A percentile compares a stretch with the other conserved stretches of the same genome.
phyloP scores from a whole-genome alignment of 352 stramenopile species.

The Plasmopara muralis region DNA sequence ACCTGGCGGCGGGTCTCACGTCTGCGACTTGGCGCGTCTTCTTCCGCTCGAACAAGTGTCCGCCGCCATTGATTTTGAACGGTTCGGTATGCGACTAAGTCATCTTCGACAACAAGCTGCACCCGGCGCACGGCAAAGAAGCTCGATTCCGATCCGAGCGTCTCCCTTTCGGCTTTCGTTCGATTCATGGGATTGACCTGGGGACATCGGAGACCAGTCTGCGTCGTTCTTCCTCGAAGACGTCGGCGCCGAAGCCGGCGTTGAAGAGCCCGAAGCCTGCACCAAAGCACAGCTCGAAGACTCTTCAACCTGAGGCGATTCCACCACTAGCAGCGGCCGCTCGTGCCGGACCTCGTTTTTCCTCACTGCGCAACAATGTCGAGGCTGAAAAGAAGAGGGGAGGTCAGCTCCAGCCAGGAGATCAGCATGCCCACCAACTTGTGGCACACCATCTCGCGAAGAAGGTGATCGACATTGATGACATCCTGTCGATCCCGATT shows the following conservation, averaged over 20 bases:
- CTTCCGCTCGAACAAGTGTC: neutral
- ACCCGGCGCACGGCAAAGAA: neutral
- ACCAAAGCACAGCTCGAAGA: neutral
- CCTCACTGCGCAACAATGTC: neutral
- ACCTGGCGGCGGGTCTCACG: neutral
- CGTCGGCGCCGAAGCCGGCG: neutral
- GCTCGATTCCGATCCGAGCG: neutral
- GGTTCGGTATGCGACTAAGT: neutral
- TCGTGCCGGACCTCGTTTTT: neutral
- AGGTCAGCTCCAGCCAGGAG: neutral
- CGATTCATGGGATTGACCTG: neutral
- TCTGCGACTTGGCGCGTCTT: neutral
- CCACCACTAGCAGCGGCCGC: neutral
- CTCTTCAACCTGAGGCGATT: neutral
- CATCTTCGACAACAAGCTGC: conserved; percentile 1
- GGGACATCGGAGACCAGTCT: no score
- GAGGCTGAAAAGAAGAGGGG: neutral
- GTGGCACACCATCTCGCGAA: neutral
- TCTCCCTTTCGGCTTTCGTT: neutral
- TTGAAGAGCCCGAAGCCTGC: neutral
- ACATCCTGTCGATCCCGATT: neutral
- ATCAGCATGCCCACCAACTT: neutral
- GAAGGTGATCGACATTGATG: neutral
- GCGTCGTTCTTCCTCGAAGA: neutral
- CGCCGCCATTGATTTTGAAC: neutral